Evolutionary conservation across 768 basidiomycete species (phyloP).

Genomic region (Lactarius quietus): DNA sequence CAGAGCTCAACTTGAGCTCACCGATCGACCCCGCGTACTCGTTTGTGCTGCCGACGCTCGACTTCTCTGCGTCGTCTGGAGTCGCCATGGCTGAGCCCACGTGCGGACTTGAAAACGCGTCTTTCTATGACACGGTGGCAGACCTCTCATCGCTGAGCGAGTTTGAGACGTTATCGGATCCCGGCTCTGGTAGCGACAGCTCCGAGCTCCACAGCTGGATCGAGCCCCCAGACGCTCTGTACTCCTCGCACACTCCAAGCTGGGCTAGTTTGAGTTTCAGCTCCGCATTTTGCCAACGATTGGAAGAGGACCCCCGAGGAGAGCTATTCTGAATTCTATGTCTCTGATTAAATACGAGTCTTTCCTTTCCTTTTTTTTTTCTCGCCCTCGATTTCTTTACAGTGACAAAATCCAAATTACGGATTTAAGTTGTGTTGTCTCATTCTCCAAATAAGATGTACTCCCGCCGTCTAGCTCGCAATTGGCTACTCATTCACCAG

Average conservation of each 20-base stretch:
- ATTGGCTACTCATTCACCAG: too few species aligned
- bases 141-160: constrained; percentile 3
- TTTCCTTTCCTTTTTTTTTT: background rate
- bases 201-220: constrained; percentile 24
- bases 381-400: background rate
- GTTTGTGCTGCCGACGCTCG: constrained; percentile 73
- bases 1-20: constrained; percentile 18
- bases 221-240: constrained; percentile 19
- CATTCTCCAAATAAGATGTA: background rate
- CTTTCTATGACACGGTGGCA: constrained; percentile 9
- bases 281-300: constrained; percentile 35
- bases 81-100: constrained; percentile 9
- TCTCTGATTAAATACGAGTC: background rate
- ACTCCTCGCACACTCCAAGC: constrained; percentile 11
- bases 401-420: background rate
- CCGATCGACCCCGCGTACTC: constrained; percentile 58
- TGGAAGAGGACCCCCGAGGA: constrained; percentile 29
- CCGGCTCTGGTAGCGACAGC: constrained; percentile 20
- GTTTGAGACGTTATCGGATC: constrained; percentile 10
- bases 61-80: constrained; percentile 56
- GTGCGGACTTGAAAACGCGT: constrained; percentile 9
- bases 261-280: constrained; percentile 41
- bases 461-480: too few species aligned
- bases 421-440: background rate
- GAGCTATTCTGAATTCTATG: constrained; percentile 26